phyloP scores from a whole-genome alignment of 1,139 yeast genomes.

The Suhomyces bokatorum region DNA sequence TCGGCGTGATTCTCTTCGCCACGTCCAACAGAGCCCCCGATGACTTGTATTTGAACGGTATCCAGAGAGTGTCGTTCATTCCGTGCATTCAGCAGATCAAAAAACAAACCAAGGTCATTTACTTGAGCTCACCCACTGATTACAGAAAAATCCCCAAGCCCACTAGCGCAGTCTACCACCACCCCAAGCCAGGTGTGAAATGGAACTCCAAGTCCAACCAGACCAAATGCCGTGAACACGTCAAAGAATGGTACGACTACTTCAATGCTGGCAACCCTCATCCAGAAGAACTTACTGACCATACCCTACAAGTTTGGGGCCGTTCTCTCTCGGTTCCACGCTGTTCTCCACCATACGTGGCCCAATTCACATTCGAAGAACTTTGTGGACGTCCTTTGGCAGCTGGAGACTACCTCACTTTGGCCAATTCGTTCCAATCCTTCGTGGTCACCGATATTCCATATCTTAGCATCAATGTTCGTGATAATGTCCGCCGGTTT shows the following conservation, averaged over 20 bases:
- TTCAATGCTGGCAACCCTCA: slow-evolving; percentile 58
- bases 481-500: slow-evolving; percentile 86
- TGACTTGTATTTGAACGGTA: slow-evolving; percentile 88
- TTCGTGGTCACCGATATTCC: slow-evolving; percentile 92
- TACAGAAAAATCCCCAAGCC: slow-evolving; percentile 89
- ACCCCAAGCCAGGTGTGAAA: slow-evolving; percentile 64
- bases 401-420: slow-evolving; percentile 91
- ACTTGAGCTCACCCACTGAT: slow-evolving; percentile 87
- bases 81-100: slow-evolving; percentile 88
- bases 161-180: slow-evolving; percentile 74
- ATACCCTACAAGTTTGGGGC: slow-evolving; percentile 78
- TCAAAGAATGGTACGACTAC: slow-evolving; percentile 73
- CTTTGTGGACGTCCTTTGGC: slow-evolving; percentile 85
- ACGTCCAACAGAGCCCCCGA: slow-evolving; percentile 96
- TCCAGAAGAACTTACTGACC: slow-evolving; percentile 31
- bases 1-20: slow-evolving; percentile 86
- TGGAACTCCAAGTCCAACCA: slow-evolving; percentile 54
- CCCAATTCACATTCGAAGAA: slow-evolving; percentile 83
- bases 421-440: slow-evolving; percentile 75
- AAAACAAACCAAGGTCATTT: slow-evolving; percentile 70
- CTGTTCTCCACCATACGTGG: slow-evolving; percentile 77
- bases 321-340: slow-evolving; percentile 73
- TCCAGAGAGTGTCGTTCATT: slow-evolving; percentile 84
- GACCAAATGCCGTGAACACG: slow-evolving; percentile 61
- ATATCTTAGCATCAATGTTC: slow-evolving; percentile 67